Conservation (phyloP, 257 asterid species). For the Nicotiana tomentosiformis region DNA sequence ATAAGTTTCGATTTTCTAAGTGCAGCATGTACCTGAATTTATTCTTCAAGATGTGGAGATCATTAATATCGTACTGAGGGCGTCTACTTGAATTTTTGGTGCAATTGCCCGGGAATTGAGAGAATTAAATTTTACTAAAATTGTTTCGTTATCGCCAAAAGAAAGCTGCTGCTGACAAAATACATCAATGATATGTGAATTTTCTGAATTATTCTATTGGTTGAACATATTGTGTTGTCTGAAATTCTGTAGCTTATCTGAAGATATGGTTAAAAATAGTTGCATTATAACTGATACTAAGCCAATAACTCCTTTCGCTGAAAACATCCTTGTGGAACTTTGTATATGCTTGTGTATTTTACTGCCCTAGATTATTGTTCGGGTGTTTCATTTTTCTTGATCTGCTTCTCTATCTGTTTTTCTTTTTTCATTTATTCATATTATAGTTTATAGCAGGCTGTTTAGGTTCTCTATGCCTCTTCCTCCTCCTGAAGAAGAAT, state of each 20-base stretch:
- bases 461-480: not conserved
- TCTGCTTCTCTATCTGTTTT: too few relatives aligned
- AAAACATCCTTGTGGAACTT: too few relatives aligned
- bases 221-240: not conserved
- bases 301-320: too few relatives aligned
- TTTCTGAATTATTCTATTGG: not conserved
- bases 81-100: not conserved
- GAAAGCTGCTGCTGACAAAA: not conserved
- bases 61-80: not conserved
- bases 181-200: not conserved
- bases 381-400: too few relatives aligned
- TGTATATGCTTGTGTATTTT: too few relatives aligned
- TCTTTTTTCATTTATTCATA: too few relatives aligned
- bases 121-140: not conserved
- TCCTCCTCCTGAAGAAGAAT: not conserved
- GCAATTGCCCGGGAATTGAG: not conserved
- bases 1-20: not conserved
- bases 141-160: not conserved
- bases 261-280: too few relatives aligned
- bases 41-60: not conserved
- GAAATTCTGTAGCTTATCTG: not conserved
- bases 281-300: too few relatives aligned
- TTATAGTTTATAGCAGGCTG: not conserved
- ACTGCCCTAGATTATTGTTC: too few relatives aligned
- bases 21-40: not conserved